Percentiles rank a stretch among this genome's conserved stretches.
Conservation (phyloP, 140 eudicot genomes). For the Eryngium alpinum region DNA sequence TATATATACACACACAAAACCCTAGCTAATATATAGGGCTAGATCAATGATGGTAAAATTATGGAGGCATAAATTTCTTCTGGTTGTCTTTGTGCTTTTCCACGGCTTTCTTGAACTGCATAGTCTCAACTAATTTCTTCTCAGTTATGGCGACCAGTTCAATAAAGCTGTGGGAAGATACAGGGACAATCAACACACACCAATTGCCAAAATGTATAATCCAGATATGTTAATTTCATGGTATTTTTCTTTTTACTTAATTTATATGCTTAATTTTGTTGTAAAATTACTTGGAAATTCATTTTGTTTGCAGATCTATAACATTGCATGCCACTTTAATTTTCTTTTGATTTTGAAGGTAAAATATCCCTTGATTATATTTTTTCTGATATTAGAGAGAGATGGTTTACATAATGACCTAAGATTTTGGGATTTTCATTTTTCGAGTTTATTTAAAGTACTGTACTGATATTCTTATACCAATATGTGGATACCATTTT, state of each 20-base stretch:
- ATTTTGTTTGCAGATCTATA: not conserved
- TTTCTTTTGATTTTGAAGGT: not conserved
- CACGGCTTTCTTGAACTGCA: conserved; percentile 97
- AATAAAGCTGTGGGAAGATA: conserved; percentile 90
- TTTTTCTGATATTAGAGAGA: no score
- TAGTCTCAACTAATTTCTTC: not conserved
- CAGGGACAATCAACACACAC: conserved; percentile 30
- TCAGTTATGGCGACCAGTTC: conserved; percentile 40
- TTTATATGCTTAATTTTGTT: not conserved
- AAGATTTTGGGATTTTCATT: no score
- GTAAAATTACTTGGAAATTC: not conserved
- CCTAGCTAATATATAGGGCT: no score
- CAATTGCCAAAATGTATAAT: not conserved
- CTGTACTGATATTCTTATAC: not conserved
- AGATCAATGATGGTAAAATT: no score
- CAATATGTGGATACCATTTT: not conserved
- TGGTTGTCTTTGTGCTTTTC: conserved; percentile 61
- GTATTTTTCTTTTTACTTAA: not conserved
- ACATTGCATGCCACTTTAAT: conserved; percentile 1
- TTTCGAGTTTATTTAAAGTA: not conserved
- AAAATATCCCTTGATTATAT: not conserved
- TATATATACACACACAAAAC: no score
- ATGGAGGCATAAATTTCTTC: no score
- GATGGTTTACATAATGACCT: no score
- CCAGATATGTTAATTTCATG: not conserved